A percentile compares a stretch with the other conserved stretches of the same genome.
Evolutionary conservation across 106 monocot species (phyloP).

Genomic region (Apostasia ramifera): DNA sequence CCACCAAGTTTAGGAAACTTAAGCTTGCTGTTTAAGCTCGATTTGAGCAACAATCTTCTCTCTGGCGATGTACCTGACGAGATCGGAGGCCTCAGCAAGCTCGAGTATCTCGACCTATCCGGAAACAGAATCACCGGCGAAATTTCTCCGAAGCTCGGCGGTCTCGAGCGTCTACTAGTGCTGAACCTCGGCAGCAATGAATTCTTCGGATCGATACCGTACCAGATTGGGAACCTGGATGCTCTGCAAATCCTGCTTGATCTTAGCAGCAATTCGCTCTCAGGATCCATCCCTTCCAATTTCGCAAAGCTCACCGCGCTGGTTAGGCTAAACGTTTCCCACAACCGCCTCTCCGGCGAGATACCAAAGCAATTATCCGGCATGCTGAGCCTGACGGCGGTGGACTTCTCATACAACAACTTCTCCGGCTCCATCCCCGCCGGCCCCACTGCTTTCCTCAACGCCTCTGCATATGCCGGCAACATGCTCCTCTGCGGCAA

Average conservation of each 20-base stretch:
- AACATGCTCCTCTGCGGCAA: constrained; percentile 70
- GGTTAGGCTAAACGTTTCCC: constrained; percentile 54
- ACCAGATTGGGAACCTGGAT: constrained; percentile 37
- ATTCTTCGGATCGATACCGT: constrained; percentile 45
- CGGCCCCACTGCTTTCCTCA: constrained; percentile 33
- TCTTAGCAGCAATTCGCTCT: constrained; percentile 52
- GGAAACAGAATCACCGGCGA: constrained; percentile 35
- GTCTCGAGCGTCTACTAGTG: constrained; percentile 1
- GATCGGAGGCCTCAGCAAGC: constrained; percentile 13
- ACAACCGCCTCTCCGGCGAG: constrained; percentile 46
- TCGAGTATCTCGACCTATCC: constrained; percentile 42
- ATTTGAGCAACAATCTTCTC: constrained; percentile 39
- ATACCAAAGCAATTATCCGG: constrained; percentile 27
- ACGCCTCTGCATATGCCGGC: constrained; percentile 34
- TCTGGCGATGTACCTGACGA: constrained; percentile 34
- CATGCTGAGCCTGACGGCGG: constrained; percentile 38
- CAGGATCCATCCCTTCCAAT: constrained; percentile 47
- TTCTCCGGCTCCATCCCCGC: constrained; percentile 46
- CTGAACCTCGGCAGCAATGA: constrained; percentile 29
- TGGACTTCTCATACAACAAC: constrained; percentile 76
- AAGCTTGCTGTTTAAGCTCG: constrained; percentile 26
- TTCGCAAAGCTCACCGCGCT: constrained; percentile 36
- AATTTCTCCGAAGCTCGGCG: constrained; percentile 36
- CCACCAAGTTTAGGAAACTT: constrained; percentile 30
- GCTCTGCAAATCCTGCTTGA: constrained; percentile 40